Conservation (phyloP, 2,329 filamentous ascomycete genomes). For the Diaporthe ampelina region DNA sequence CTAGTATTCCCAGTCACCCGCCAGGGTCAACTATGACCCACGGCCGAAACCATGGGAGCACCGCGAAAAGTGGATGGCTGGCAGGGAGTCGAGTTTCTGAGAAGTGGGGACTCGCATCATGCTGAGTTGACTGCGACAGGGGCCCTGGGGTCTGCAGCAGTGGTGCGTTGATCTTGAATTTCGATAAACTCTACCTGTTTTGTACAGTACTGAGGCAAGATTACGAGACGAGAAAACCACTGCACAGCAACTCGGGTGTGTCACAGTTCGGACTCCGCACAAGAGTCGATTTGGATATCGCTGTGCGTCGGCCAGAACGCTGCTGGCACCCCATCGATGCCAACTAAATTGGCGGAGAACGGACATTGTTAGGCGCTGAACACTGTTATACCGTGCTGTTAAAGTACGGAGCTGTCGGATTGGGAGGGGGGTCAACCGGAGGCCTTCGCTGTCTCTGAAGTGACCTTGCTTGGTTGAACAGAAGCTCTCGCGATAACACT, state of each 20-base stretch:
- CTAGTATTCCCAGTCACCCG: slow-evolving; percentile 8
- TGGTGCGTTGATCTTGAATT: slow-evolving; percentile 6
- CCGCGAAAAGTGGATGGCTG: slow-evolving; percentile 29
- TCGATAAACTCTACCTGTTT: slow-evolving; percentile 34
- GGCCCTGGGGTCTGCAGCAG: slow-evolving; percentile 8
- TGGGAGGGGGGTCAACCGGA: background rate
- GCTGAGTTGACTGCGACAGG: slow-evolving; percentile 5
- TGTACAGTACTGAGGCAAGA: background rate
- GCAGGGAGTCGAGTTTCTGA: slow-evolving; percentile 32
- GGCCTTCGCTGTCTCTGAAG: background rate
- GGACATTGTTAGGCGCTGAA: background rate
- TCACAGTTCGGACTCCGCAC: background rate
- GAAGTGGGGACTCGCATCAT: slow-evolving; percentile 35
- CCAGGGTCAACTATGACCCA: slow-evolving; percentile 18
- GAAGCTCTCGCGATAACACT: background rate
- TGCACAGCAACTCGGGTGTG: background rate
- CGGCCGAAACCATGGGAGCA: slow-evolving; percentile 35
- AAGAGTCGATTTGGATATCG: background rate
- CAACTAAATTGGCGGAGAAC: too few relatives aligned
- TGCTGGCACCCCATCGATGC: background rate
- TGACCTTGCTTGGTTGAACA: background rate
- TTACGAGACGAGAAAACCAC: background rate
- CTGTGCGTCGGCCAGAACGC: background rate
- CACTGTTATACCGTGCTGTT: background rate
- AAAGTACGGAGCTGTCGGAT: background rate